These are phyloP conservation scores for Thamnidium elegans DNA, from an alignment of 192 early-diverging fungal genomes.

Conservation along the genomic window DNA sequence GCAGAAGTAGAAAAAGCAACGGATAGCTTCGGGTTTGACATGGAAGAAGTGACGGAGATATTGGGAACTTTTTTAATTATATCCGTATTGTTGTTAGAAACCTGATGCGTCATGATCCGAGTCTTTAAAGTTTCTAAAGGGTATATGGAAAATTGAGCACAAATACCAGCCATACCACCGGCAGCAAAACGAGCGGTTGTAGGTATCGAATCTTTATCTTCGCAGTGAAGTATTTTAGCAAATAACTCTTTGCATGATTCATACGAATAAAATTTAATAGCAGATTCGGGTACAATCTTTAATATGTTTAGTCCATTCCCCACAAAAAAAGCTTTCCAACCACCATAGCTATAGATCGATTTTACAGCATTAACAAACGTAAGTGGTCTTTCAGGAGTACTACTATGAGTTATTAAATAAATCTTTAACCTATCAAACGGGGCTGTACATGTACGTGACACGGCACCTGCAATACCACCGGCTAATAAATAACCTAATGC, in stretches of 20 bases:
- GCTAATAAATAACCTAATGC: constrained; percentile 61
- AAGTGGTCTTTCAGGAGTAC: constrained; percentile 1
- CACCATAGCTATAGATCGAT: constrained; percentile 61
- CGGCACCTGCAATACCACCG: constrained; percentile 69
- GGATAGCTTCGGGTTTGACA: constrained; percentile 1
- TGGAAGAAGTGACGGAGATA: no score
- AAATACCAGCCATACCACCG: constrained; percentile 68
- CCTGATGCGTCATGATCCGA: constrained; percentile 62
- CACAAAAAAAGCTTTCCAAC: constrained; percentile 65
- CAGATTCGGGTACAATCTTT: constrained; percentile 74
- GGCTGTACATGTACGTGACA: constrained; percentile 67
- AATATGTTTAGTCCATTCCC: constrained; percentile 76
- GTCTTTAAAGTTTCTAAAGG: constrained; percentile 77
- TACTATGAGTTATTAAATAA: constrained; percentile 44
- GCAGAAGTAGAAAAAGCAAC: background rate
- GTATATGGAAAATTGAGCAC: constrained; percentile 69
- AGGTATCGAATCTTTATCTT: constrained; percentile 37
- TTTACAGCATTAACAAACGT: constrained; percentile 36
- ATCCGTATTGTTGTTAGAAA: constrained; percentile 37
- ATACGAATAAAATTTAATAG: constrained; percentile 74
- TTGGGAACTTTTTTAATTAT: background rate
- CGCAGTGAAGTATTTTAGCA: constrained; percentile 26
- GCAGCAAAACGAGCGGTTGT: constrained; percentile 56
- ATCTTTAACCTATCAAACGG: constrained; percentile 72
- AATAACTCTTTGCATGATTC: constrained; percentile 56